Evolutionary conservation across 176 grass and related monocot species (phyloP), one percentile per base, ranked within the genome.

Genomic region (Chloris gayana): DNA sequence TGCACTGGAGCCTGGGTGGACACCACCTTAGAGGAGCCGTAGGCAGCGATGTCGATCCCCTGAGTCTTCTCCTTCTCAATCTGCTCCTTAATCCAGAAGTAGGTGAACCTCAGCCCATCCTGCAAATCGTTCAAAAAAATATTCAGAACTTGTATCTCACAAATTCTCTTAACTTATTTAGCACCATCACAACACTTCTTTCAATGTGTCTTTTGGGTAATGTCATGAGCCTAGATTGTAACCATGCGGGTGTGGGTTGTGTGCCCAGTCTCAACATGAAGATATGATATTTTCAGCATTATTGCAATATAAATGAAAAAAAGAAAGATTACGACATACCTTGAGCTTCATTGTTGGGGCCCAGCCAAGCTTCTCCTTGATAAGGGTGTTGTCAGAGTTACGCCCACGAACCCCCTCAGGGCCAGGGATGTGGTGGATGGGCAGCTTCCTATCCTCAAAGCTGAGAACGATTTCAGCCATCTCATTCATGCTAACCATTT

Each of bases 71-170:
- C 87, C 72, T 96, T 96, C 70, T 92, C 90, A 18, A 92, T 85
- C 74, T 96, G 90, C 78, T 90, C 93, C 72, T 96, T 96, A 80
- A 96, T 96, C 93, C 93, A 96, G 83, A 96, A 92, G 67, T 96
- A 96, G 22, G 93, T 96, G 83, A 96, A 34, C 74, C 87, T 88
- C 54, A 96, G 60, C 21, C 93, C 93, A 56, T 93, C 88, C 94
- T 93, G 74, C 61, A 69, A 24, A 29, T 4, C 21, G 31, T 64
- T 80, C 45, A 25, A 61, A 3, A 3, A 1, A 17, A 5, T 11
- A 0, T 4, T 82, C 9, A 63, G n/a, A 10, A 19, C 4, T 26
- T 64, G 12, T n/a, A 29, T 15, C 14, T 34, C 35, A 2, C 1
- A 4, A 35, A 3, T 37, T 35, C 29, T 7, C n/a, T 10, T 7